Percentiles rank a stretch among this genome's conserved stretches.
Conservation (phyloP, 2,329 filamentous ascomycete species). For the Calonectria montana region DNA sequence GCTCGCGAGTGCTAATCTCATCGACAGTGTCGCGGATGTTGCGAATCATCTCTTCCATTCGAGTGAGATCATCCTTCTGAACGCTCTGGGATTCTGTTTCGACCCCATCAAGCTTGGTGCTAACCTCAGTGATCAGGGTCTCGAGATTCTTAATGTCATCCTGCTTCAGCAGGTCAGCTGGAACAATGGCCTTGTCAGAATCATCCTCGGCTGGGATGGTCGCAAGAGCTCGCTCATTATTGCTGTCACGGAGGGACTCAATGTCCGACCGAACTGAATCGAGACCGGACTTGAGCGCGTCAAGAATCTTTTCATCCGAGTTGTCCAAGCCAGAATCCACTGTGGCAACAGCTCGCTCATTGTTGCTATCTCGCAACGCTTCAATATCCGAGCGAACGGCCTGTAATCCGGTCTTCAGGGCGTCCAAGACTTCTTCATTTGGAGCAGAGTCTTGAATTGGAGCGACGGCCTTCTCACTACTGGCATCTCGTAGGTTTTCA, state of each 20-base stretch:
- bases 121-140: constrained; percentile 81
- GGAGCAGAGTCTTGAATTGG: constrained; percentile 78
- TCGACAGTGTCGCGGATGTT: constrained; percentile 62
- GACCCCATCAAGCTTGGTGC: constrained; percentile 79
- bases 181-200: constrained; percentile 43
- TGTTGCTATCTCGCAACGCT: constrained; percentile 74
- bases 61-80: constrained; percentile 65
- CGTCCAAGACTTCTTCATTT: constrained; percentile 86
- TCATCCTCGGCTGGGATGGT: constrained; percentile 36
- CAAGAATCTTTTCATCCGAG: constrained; percentile 78
- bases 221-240: constrained; percentile 61
- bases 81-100: constrained; percentile 49
- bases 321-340: constrained; percentile 52
- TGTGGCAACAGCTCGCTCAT: constrained; percentile 63
- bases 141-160: constrained; percentile 90
- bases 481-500: constrained; percentile 64
- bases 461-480: constrained; percentile 65
- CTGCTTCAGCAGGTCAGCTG: constrained; percentile 67
- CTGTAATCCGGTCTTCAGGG: constrained; percentile 81
- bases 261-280: constrained; percentile 80
- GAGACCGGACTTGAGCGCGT: constrained; percentile 84
- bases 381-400: constrained; percentile 78
- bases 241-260: constrained; percentile 73
- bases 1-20: constrained; percentile 53
- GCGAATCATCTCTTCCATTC: constrained; percentile 63